phyloP scores from a whole-genome alignment of 192 early-diverging fungal genomes.

The Backusella australiensis region DNA sequence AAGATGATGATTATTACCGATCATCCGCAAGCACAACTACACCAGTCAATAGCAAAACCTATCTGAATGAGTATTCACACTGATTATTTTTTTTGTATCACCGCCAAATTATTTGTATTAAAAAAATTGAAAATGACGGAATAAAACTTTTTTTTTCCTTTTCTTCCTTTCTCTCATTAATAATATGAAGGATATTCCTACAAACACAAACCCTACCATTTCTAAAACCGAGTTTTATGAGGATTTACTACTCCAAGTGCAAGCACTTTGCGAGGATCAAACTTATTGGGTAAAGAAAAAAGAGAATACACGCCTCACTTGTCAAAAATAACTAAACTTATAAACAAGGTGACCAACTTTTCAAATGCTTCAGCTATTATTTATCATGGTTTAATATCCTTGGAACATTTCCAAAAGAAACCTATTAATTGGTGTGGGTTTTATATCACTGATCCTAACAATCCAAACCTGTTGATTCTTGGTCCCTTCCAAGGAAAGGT shows the following conservation, averaged over 20 bases:
- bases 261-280: conserved; percentile 65
- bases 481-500: conserved; percentile 90
- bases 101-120: neutral
- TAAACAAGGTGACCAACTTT: conserved; percentile 67
- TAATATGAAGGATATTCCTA: conserved; percentile 25
- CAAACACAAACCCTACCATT: conserved; percentile 8
- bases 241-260: conserved; percentile 55
- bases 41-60: conserved; percentile 9
- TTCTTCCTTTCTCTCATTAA: conserved; percentile 2
- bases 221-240: conserved; percentile 74
- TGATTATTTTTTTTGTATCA: neutral
- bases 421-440: conserved; percentile 82
- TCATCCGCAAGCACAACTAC: neutral
- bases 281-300: conserved; percentile 48
- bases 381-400: conserved; percentile 71
- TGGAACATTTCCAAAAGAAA: conserved; percentile 55
- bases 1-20: conserved; percentile 7
- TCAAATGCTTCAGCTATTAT: conserved; percentile 80
- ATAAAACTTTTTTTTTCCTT: conserved; percentile 7
- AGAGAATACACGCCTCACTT: too few relatives aligned
- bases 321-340: neutral
- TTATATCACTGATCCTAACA: conserved; percentile 62
- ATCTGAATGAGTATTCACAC: conserved; percentile 11
- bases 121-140: neutral
- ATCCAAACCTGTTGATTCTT: conserved; percentile 53